Evolutionary conservation across 495 filamentous ascomycete genomes (phyloP), one percentile per base, ranked within the genome.

Genomic region (Penicilliopsis zonata): DNA sequence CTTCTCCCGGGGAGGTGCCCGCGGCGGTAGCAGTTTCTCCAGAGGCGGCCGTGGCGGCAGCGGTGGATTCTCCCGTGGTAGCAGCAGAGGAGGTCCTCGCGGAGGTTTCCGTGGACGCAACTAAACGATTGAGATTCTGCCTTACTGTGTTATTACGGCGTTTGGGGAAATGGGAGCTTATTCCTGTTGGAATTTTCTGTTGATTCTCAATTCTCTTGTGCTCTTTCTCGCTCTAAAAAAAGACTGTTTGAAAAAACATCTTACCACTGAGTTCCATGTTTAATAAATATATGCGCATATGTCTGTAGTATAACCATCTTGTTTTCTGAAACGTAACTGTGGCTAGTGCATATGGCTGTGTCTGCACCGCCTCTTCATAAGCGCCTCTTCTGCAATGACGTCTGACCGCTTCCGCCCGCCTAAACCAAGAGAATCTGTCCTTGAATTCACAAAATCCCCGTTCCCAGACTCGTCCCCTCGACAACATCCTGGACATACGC

Each of bases 141-240:
- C 44, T 46, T 57, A 50, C 46, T 63, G 53, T 60, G 56, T 61
- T 56, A 46, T 63, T 61, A 55, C 41, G 61, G 61, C 61, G 61
- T 66, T 64, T 51, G 58, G 59, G 62, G 59, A 60, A 64, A 50
- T 40, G 59, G 61, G 57, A 61, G 56, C 56, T 60, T n/a, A n/a
- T n/a, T n/a, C 45, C 51, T 60, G 44, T 56, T 59, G 54, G 56
- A 59, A 59, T 38, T 50, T 49, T 46, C 54, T 48, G 46, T 52
- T 30, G 8, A n/a, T 9, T 53, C 36, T 41, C 33, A 35, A 38
- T 53, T 47, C 56, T 55, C 42, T 59, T 60, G 55, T 57, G 37
- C 47, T 52, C 46, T 44, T 54, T 50, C 31, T 43, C 31, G 46
- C 40, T 38, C 38, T 44, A 39, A 43, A 55, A n/a, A n/a, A 41